Conservation (phyloP, 2,329 filamentous ascomycete genomes). For the Sporothrix globosa region DNA sequence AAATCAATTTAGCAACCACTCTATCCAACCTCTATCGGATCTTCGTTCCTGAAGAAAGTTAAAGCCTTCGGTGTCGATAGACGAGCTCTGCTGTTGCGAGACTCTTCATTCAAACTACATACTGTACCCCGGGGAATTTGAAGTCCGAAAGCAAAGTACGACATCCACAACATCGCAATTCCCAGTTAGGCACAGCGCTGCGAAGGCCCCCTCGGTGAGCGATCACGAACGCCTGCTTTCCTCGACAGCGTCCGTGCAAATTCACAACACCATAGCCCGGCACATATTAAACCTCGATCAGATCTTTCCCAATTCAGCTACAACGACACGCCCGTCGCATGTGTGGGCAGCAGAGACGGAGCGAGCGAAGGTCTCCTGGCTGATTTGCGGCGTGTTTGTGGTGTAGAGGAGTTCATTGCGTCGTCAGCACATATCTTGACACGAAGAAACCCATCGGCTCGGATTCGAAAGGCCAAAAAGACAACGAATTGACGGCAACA, state of each 20-base stretch:
- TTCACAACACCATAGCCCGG: not conserved
- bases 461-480: not conserved
- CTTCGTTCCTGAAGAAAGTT: not conserved
- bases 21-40: not conserved
- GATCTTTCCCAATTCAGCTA: too few relatives aligned
- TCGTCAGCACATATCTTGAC: not conserved
- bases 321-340: conserved; percentile 10
- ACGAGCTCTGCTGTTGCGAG: conserved; percentile 2
- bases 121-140: not conserved
- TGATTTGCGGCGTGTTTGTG: not conserved
- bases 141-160: not conserved
- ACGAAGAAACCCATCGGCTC: not conserved
- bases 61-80: conserved; percentile 16
- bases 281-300: not conserved
- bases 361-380: not conserved
- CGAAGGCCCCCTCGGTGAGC: not conserved
- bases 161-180: not conserved
- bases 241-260: conserved; percentile 3
- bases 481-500: not conserved
- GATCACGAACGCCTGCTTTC: conserved; percentile 14
- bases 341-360: conserved; percentile 14
- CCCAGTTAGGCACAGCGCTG: not conserved
- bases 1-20: not conserved
- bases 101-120: not conserved
- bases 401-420: not conserved